phyloP scores from a whole-genome alignment of 345 rosid genomes.

The Acer yangbiense region DNA sequence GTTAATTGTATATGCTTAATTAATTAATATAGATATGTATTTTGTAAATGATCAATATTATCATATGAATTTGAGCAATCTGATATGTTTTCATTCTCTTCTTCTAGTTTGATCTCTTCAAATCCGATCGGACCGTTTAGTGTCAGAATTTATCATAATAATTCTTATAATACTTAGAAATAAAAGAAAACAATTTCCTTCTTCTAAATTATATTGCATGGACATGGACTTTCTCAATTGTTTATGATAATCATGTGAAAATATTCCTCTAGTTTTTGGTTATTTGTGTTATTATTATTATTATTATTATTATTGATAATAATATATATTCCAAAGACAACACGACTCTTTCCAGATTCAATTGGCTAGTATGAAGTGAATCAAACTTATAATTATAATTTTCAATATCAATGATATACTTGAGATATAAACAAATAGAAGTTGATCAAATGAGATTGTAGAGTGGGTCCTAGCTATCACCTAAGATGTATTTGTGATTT shows the following conservation, averaged over 20 bases:
- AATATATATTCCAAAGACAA: not conserved
- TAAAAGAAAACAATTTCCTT: not conserved
- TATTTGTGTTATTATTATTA: not conserved
- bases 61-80: constrained; percentile 17
- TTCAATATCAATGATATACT: not conserved
- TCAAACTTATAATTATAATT: not conserved
- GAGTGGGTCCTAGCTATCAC: constrained; percentile 7
- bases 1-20: constrained; percentile 24
- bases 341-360: constrained; percentile 4
- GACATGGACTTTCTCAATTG: constrained; percentile 17
- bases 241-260: constrained; percentile 29
- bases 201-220: constrained; percentile 11
- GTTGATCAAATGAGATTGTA: not conserved
- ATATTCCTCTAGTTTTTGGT: constrained; percentile 17
- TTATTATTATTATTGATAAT: not conserved
- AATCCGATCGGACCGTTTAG: too few relatives aligned
- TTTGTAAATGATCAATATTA: constrained; percentile 27
- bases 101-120: too few relatives aligned
- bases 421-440: constrained; percentile 8
- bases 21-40: constrained; percentile 4
- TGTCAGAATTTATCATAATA: too few relatives aligned
- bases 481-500: constrained; percentile 12
- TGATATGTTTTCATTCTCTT: too few relatives aligned
- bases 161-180: too few relatives aligned
- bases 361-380: not conserved